Percentiles rank a stretch among this genome's conserved stretches.
phyloP scores from a whole-genome alignment of 768 basidiomycete species.

The Phylloporus scabripes region DNA sequence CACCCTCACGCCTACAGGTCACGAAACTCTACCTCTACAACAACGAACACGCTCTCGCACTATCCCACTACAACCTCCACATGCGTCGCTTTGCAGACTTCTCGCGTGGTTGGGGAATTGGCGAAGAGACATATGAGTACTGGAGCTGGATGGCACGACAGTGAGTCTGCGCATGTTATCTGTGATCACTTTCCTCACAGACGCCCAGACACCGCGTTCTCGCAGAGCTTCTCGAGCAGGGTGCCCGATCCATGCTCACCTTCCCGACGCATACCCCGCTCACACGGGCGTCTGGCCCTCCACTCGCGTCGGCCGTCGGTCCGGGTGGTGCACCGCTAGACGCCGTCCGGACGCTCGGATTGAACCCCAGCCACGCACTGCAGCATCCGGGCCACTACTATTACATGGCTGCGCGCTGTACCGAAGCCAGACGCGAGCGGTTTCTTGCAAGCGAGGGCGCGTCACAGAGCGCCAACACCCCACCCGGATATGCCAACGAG shows the following conservation, averaged over 20 bases:
- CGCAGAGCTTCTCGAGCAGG: slow-evolving; percentile 79
- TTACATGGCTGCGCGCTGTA: slow-evolving; percentile 84
- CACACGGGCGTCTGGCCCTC: slow-evolving; percentile 23
- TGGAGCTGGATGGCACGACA: slow-evolving; percentile 97
- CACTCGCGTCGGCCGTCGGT: slow-evolving; percentile 18
- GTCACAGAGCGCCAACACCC: slow-evolving; percentile 34
- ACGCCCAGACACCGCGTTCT: slow-evolving; percentile 72
- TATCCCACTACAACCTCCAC: slow-evolving; percentile 82
- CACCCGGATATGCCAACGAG: slow-evolving; percentile 83
- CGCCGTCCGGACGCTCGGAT: slow-evolving; percentile 53
- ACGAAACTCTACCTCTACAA: slow-evolving; percentile 90
- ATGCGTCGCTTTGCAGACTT: slow-evolving; percentile 82
- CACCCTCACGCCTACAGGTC: slow-evolving; percentile 44
- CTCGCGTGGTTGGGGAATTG: slow-evolving; percentile 90
- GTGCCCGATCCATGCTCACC: slow-evolving; percentile 53
- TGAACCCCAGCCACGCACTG: slow-evolving; percentile 77
- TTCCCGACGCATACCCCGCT: slow-evolving; percentile 56
- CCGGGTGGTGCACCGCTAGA: slow-evolving; percentile 35
- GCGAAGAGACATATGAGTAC: slow-evolving; percentile 93
- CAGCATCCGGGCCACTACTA: slow-evolving; percentile 88
- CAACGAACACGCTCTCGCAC: slow-evolving; percentile 73
- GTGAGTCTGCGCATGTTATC: slow-evolving; percentile 39
- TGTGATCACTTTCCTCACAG: not conserved
- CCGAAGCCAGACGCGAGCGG: slow-evolving; percentile 65
- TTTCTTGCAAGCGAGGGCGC: slow-evolving; percentile 52